Conservation (phyloP, 176 grass and related monocot genomes). For the Miscanthus lutarioriparius region DNA sequence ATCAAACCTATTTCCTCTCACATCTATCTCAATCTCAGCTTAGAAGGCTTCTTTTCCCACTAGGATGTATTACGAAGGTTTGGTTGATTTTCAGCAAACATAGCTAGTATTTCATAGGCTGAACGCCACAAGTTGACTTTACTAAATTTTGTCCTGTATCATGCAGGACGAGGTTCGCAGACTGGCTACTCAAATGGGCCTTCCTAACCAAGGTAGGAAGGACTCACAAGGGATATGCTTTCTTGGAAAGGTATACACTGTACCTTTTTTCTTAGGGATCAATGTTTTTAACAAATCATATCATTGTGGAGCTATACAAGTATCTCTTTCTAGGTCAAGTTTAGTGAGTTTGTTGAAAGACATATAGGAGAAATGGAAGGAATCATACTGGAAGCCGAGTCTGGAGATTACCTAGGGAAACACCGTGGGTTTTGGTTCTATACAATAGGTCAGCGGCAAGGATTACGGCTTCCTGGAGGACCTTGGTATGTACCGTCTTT, state of each 20-base stretch:
- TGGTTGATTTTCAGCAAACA: constrained; percentile 1
- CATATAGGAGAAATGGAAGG: constrained; percentile 91
- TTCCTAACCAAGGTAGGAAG: constrained; percentile 88
- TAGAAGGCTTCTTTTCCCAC: constrained; percentile 90
- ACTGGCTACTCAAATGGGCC: constrained; percentile 63
- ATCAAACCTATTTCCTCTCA: constrained; percentile 98
- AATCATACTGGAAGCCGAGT: constrained; percentile 85
- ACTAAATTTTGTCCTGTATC: constrained; percentile 19
- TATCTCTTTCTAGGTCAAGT: constrained; percentile 77
- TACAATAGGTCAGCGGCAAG: constrained; percentile 92
- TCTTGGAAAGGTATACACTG: constrained; percentile 78
- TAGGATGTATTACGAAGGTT: constrained; percentile 86
- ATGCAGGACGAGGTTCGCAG: constrained; percentile 78
- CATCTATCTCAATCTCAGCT: constrained; percentile 86
- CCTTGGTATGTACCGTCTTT: constrained; percentile 61
- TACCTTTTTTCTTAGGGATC: neutral
- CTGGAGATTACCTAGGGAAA: constrained; percentile 89
- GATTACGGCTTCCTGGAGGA: constrained; percentile 80
- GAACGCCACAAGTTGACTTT: neutral
- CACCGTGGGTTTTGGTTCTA: constrained; percentile 97
- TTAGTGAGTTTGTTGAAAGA: constrained; percentile 93
- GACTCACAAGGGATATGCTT: constrained; percentile 99
- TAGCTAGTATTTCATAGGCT: neutral
- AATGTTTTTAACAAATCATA: neutral
- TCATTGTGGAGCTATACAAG: neutral